Base-by-base conservation (phyloP, 139 green algal species). In the Microglena sp. region DNA sequence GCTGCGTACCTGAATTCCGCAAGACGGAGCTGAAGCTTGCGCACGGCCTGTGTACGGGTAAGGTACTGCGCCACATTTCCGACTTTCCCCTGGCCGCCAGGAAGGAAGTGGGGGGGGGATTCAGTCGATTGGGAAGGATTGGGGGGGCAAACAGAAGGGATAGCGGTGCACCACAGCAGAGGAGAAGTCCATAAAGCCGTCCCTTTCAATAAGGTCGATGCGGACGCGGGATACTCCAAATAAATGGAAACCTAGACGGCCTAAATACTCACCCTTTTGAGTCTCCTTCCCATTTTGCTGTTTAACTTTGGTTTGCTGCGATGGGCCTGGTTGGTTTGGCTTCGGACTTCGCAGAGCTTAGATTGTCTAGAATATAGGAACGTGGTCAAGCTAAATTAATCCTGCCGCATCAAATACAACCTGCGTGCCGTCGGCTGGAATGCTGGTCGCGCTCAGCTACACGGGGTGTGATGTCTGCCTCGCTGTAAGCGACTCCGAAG, bases 21-120 rank as follows among this genome's bases (percentile, higher is more conserved):
- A 27, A 99, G 78, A 46, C 89, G 92, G 4, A 99, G 80, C 77
- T 99, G 94, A 65, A 99, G 88, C 74, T 90, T 93, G 56, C 89
- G 92, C 29, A 99, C 77, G 15, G 94, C 90, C 66, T 95, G 87
- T 27, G 90, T 99, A 29, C 94, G 77, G 5, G 94, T 99, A 21
- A 95, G 67, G 70, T 97, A 99, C 53, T 93, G 84, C 1, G 83
- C 87, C 29, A 84, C 90, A 74, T 86, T 86, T 11, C 79, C 79
- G 11, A 57, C 33, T 73, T 82, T 82, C 2, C 79, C 79, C 73
- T 82, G 73, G 46, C 31, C 29, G 35, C 8, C 28, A 26, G n/a
- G 32, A 29, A 21, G 45, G 62, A 50, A 18, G 15, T 24, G 15
- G 18, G 18, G 18, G 15, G 40, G 40, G 11, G 40, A 50, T 24